Evolutionary conservation across 257 asterid genomes (phyloP).

Genomic region (Primulina eburnea): DNA sequence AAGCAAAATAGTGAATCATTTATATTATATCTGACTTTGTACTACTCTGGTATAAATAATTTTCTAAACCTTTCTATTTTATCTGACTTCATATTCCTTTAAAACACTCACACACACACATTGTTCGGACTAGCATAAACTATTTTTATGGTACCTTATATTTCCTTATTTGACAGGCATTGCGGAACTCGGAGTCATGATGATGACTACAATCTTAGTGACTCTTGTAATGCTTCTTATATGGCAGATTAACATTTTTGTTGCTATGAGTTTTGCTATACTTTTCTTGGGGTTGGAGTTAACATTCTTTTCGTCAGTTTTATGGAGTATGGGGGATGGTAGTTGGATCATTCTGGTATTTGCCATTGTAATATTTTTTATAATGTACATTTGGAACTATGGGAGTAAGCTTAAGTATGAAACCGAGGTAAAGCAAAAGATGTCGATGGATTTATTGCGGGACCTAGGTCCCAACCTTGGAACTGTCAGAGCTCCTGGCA

Average conservation of each 20-base stretch:
- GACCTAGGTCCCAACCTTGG: slow-evolving; percentile 86
- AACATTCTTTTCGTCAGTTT: slow-evolving; percentile 74
- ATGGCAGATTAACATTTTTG: slow-evolving; percentile 82
- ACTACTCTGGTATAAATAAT: neutral
- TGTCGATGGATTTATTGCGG: slow-evolving; percentile 83
- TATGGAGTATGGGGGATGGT: slow-evolving; percentile 94
- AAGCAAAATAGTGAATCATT: neutral
- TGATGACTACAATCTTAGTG: slow-evolving; percentile 83
- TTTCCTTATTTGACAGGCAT: slow-evolving; percentile 44
- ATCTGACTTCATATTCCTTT: too few species aligned
- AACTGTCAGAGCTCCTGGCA: slow-evolving; percentile 93
- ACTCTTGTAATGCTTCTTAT: slow-evolving; percentile 95
- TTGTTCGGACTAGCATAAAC: neutral
- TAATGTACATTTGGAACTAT: slow-evolving; percentile 94
- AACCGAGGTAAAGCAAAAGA: slow-evolving; percentile 81
- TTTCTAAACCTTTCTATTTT: too few species aligned
- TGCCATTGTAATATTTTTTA: slow-evolving; percentile 65
- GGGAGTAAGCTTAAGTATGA: slow-evolving; percentile 91
- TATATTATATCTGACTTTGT: neutral
- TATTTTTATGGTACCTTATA: neutral
- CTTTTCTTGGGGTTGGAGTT: slow-evolving; percentile 85
- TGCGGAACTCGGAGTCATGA: slow-evolving; percentile 98
- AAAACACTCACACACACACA: neutral
- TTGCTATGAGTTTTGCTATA: slow-evolving; percentile 60
- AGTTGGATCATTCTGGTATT: slow-evolving; percentile 93